Percentiles rank a stretch among this genome's conserved stretches.
Evolutionary conservation across 208 protist genomes (phyloP).

Genomic region (Acanthamoeba healyi): DNA sequence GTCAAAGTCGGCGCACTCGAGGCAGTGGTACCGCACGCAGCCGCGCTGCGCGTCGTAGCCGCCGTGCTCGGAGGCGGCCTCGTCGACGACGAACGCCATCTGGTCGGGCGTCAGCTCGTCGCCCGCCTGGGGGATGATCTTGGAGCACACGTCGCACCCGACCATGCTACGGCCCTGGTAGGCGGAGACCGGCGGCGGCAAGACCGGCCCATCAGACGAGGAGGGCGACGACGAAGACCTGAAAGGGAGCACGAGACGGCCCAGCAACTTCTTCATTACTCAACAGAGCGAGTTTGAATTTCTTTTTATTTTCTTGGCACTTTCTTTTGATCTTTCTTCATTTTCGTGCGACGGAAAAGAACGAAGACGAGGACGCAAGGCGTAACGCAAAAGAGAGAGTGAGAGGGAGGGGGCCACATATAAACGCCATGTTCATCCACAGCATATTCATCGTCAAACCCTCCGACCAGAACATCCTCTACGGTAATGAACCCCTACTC

Average conservation of each 20-base stretch:
- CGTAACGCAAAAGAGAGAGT: too few species aligned
- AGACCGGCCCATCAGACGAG: background rate
- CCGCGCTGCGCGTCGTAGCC: background rate
- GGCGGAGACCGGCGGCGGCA: background rate
- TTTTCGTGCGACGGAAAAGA: too few species aligned
- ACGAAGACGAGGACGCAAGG: too few species aligned
- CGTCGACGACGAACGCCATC: background rate
- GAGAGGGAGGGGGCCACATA: background rate
- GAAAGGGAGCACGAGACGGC: background rate
- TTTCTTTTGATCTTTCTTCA: too few species aligned
- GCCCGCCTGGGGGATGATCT: constrained; percentile 29
- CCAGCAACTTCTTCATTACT: background rate
- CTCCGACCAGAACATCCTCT: background rate
- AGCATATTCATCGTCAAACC: constrained; percentile 37
- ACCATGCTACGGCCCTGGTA: constrained; percentile 7
- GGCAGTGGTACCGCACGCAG: constrained; percentile 24
- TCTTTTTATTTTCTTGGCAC: too few species aligned
- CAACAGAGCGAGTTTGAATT: too few species aligned
- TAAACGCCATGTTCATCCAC: background rate
- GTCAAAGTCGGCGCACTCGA: constrained; percentile 17
- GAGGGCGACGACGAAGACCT: background rate
- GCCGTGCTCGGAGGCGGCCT: background rate
- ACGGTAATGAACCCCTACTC: background rate
- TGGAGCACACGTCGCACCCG: constrained; percentile 9
- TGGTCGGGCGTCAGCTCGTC: constrained; percentile 2